phyloP scores from a whole-genome alignment of 1,284 basidiomycete genomes.

The Afroboletus lepidellus region DNA sequence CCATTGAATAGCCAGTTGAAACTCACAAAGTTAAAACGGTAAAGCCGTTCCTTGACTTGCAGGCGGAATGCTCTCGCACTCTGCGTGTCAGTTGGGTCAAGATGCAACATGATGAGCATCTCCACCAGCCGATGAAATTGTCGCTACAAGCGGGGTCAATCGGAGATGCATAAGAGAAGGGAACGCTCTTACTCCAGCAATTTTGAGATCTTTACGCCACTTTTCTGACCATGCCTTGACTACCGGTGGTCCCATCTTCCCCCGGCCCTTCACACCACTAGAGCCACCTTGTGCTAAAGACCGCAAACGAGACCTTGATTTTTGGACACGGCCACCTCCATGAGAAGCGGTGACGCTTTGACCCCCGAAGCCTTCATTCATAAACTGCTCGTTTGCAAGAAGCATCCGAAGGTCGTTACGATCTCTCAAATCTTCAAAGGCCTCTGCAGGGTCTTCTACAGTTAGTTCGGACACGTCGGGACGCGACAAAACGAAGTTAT shows the following conservation, averaged over 20 bases:
- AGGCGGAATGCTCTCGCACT: slow-evolving; percentile 69
- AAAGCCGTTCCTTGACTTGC: slow-evolving; percentile 91
- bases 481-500: slow-evolving; percentile 70
- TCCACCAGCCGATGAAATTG: slow-evolving; percentile 92
- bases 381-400: slow-evolving; percentile 61
- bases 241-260: slow-evolving; percentile 73
- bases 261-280: slow-evolving; percentile 39
- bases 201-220: slow-evolving; percentile 82
- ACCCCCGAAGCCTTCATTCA: slow-evolving; percentile 56
- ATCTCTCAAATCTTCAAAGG: slow-evolving; percentile 93
- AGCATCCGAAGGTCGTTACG: slow-evolving; percentile 87
- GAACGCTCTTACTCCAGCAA: slow-evolving; percentile 69
- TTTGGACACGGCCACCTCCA: slow-evolving; percentile 47
- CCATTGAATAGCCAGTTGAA: background rate
- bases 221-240: slow-evolving; percentile 79
- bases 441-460: slow-evolving; percentile 96
- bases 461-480: slow-evolving; percentile 84
- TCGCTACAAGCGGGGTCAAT: slow-evolving; percentile 48
- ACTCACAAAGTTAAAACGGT: slow-evolving; percentile 91
- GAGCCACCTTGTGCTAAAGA: slow-evolving; percentile 34
- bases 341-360: slow-evolving; percentile 26
- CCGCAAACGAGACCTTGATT: slow-evolving; percentile 37
- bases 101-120: slow-evolving; percentile 80
- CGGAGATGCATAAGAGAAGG: slow-evolving; percentile 4
- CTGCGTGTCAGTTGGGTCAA: slow-evolving; percentile 63